A percentile compares a stretch with the other conserved stretches of the same genome.
Conservation (phyloP, 192 early-diverging fungal species). For the Phycomyces blakesleeanus region DNA sequence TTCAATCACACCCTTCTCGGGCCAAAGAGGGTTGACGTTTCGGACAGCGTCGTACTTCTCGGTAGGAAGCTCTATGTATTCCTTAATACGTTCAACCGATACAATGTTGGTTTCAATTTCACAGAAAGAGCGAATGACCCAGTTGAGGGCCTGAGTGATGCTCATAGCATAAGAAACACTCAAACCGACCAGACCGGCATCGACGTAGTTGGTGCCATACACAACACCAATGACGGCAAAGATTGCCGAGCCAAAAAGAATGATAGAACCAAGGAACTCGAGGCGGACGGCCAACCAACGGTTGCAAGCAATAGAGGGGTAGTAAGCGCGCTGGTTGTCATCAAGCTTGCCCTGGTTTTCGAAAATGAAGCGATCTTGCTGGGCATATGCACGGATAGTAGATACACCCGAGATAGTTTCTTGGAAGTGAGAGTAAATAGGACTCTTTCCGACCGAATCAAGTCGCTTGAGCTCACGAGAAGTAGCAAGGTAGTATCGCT, state of each 20-base stretch:
- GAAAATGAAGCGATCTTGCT: constrained; percentile 59
- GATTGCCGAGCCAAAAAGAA: constrained; percentile 76
- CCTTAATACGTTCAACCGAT: constrained; percentile 74
- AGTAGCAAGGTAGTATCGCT: constrained; percentile 62
- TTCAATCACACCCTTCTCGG: constrained; percentile 65
- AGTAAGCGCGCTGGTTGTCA: constrained; percentile 75
- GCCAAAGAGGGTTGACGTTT: constrained; percentile 69
- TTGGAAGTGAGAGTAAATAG: constrained; percentile 75
- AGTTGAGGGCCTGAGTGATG: constrained; percentile 81
- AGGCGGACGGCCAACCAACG: constrained; percentile 73
- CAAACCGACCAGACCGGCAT: constrained; percentile 66
- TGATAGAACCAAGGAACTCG: constrained; percentile 73
- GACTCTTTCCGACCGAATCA: constrained; percentile 75
- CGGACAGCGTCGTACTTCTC: constrained; percentile 77
- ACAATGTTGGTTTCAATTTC: constrained; percentile 77
- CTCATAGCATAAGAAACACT: constrained; percentile 64
- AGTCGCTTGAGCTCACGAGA: constrained; percentile 80
- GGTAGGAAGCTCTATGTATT: constrained; percentile 73
- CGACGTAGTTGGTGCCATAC: constrained; percentile 43
- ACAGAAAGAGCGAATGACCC: constrained; percentile 82
- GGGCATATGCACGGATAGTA: constrained; percentile 69
- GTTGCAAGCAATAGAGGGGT: constrained; percentile 64
- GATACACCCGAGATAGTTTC: constrained; percentile 61
- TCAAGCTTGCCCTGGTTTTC: constrained; percentile 73
- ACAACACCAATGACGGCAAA: constrained; percentile 64